Conservation (phyloP, 2,329 filamentous ascomycete genomes). For the Aspergillus ochraceus region DNA sequence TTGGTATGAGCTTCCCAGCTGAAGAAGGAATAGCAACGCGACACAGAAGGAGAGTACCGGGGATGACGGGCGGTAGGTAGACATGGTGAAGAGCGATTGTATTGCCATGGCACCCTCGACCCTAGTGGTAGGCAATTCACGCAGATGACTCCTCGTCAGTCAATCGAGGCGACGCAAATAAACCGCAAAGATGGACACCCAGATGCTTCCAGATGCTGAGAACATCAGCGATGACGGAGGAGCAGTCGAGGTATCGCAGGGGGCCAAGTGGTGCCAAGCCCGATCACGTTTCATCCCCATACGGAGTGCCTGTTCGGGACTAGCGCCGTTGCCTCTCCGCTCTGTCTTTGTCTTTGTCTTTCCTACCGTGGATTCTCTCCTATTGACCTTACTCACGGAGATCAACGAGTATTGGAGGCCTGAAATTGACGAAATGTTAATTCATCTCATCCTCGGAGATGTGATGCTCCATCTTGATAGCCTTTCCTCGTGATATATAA, state of each 20-base stretch:
- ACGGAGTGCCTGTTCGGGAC: not conserved
- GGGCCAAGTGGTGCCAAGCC: conserved; percentile 4
- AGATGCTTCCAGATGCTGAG: not conserved
- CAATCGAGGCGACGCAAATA: not conserved
- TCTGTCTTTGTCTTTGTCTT: not conserved
- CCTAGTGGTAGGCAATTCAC: not conserved
- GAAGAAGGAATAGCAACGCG: conserved; percentile 23
- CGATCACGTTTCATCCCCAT: not conserved
- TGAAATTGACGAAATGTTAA: too few species aligned
- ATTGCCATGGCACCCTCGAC: not conserved
- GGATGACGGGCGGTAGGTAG: conserved; percentile 22
- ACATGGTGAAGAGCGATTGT: conserved; percentile 22
- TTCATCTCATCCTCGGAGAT: too few species aligned
- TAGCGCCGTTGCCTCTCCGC: not conserved
- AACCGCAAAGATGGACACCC: not conserved
- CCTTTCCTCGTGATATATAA: too few species aligned
- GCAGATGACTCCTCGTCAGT: too few species aligned
- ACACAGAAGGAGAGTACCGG: conserved; percentile 29
- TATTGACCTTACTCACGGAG: not conserved
- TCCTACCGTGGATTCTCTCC: too few species aligned
- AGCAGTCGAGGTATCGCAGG: too few species aligned
- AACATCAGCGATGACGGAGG: too few species aligned
- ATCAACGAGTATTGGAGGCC: too few species aligned
- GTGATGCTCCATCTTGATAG: too few species aligned
- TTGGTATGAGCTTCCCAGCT: conserved; percentile 50